Base-by-base conservation (phyloP, 306 rosid genomes). In the Lablab purpureus region DNA sequence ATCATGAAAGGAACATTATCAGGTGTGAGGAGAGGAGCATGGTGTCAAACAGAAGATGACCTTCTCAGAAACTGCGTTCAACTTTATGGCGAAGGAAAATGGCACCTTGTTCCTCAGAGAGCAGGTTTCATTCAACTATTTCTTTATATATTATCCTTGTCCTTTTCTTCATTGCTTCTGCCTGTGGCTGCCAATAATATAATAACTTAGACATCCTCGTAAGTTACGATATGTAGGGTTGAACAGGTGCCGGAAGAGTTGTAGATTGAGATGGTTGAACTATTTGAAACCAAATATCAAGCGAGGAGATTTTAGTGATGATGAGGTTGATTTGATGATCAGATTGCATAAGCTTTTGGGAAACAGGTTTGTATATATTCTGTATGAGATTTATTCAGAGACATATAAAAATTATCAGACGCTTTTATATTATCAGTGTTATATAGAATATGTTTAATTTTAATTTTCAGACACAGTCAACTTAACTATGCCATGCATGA, bases 191-290 rank as follows among this genome's bases (percentile, higher is more conserved):
- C 13, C 13, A 37, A 37, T 37, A 11, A 8, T 41, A 0, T 12
- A 43, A 43, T 43, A 2, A 43, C 4, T 30, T 27, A 30, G 30
- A 30, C 34, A 30, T 30, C 4, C 34, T 30, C 4, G 4, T 30
- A 30, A 30, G 17, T 32, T 60, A 4, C 22, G 3, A 13, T 47
- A 47, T 0, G 41, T 34, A 63, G 69, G 69, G 18, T 34, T 63
- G 23, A 63, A 63, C 14, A 32, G 69, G 27, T 76, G 85, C 37
- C 45, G 83, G 11, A 77, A 77, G 52, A 83, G 86, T 36, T 83
- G 86, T 22, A 71, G 86, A 22, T 7, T 77, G 70, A 72, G 88
- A 21, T 85, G 88, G 88, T 22, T 81, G 60, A 85, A 81, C 18
- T 85, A 85, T 67, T 49, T 85, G 3, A 77, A 60, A 7, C 85